phyloP scores from a whole-genome alignment of 495 filamentous ascomycete species.

The Trichocladium uniseriatum region DNA sequence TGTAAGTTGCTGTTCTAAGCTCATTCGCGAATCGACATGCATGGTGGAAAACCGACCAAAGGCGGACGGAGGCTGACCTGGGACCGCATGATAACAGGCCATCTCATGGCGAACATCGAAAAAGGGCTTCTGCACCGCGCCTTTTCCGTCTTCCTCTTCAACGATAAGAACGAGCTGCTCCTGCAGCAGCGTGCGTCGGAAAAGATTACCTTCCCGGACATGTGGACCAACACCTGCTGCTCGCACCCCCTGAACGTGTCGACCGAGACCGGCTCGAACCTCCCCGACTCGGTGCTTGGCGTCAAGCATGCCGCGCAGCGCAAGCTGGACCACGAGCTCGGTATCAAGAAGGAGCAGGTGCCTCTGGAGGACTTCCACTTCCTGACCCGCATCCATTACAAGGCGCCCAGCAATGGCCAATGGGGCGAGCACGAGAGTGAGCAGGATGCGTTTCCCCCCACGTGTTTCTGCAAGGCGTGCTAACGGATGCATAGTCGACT shows the following conservation, averaged over 20 bases:
- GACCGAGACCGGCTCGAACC: conserved; percentile 77
- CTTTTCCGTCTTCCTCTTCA: conserved; percentile 97
- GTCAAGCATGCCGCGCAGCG: conserved; percentile 85
- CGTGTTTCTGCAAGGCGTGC: not conserved
- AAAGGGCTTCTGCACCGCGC: conserved; percentile 91
- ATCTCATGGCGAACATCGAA: conserved; percentile 97
- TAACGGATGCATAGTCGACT: conserved; percentile 63
- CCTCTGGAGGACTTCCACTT: conserved; percentile 86
- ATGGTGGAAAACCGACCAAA: too few relatives aligned
- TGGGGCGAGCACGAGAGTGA: conserved; percentile 99
- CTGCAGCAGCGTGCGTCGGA: conserved; percentile 92
- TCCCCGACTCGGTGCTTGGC: conserved; percentile 69
- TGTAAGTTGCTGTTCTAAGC: conserved; percentile 47
- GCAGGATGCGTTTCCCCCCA: conserved; percentile 20
- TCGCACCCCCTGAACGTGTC: conserved; percentile 91
- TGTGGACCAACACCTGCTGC: conserved; percentile 99
- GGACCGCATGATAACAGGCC: conserved; percentile 48
- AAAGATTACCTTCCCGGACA: conserved; percentile 98
- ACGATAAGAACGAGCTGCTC: conserved; percentile 77
- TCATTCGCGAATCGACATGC: not conserved
- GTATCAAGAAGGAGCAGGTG: conserved; percentile 85
- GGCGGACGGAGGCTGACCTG: too few relatives aligned
- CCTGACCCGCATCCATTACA: conserved; percentile 95
- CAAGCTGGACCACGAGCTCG: conserved; percentile 90
- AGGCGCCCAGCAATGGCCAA: conserved; percentile 90